A percentile compares a stretch with the other conserved stretches of the same genome.
Conservation (phyloP, 352 stramenopile species). For the Phytopythium chamaehyphon region DNA sequence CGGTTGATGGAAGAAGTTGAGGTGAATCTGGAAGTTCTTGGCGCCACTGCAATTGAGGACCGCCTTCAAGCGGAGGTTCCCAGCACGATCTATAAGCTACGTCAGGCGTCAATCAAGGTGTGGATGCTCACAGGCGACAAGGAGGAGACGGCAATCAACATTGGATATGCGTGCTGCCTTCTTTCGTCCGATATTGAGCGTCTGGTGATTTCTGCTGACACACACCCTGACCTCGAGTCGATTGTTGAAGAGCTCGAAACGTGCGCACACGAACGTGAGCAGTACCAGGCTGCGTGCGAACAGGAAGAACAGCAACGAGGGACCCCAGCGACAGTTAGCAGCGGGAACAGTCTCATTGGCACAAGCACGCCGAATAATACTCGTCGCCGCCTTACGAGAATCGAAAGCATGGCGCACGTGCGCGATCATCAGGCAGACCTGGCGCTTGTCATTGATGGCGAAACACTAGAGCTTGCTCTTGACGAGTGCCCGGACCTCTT, state of each 20-base stretch:
- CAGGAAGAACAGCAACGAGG: background rate
- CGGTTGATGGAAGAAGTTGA: slow-evolving; percentile 86
- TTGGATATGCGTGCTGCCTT: slow-evolving; percentile 91
- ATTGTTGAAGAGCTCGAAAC: slow-evolving; percentile 63
- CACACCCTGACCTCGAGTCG: slow-evolving; percentile 55
- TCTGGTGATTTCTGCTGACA: slow-evolving; percentile 76
- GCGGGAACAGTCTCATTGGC: background rate
- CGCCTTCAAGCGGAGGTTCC: slow-evolving; percentile 90
- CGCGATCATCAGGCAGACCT: slow-evolving; percentile 39
- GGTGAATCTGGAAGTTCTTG: slow-evolving; percentile 81
- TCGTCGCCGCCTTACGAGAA: slow-evolving; percentile 42
- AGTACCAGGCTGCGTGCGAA: slow-evolving; percentile 14
- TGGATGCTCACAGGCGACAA: slow-evolving; percentile 96
- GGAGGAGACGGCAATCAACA: slow-evolving; percentile 95
- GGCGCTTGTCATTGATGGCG: slow-evolving; percentile 75
- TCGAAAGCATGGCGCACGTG: slow-evolving; percentile 59
- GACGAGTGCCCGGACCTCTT: slow-evolving; percentile 72
- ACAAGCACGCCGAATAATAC: slow-evolving; percentile 7
- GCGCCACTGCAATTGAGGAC: slow-evolving; percentile 94
- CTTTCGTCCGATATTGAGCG: slow-evolving; percentile 92
- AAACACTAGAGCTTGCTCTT: slow-evolving; percentile 74
- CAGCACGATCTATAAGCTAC: slow-evolving; percentile 90
- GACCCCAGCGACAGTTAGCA: slow-evolving; percentile 4
- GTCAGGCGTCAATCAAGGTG: slow-evolving; percentile 91
- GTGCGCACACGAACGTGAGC: slow-evolving; percentile 30